Conservation (phyloP, 768 basidiomycete species). For the Trichaptum fuscoviolaceum region DNA sequence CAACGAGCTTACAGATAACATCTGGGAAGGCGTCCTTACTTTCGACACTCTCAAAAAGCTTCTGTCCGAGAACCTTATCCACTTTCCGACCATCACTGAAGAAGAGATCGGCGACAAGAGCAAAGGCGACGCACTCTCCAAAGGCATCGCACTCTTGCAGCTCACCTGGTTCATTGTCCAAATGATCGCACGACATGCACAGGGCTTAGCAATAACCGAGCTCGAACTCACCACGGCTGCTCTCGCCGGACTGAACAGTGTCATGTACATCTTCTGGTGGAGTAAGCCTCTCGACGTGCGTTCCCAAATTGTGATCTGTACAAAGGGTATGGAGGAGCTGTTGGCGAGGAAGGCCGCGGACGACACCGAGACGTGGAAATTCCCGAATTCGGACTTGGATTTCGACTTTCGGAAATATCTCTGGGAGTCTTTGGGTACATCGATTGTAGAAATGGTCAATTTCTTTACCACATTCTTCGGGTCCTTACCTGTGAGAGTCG, state of each 20-base stretch:
- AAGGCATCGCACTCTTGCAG: neutral
- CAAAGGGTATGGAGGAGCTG: no score
- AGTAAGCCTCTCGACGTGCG: constrained; percentile 8
- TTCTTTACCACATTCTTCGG: no score
- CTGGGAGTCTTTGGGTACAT: no score
- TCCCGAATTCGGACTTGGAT: no score
- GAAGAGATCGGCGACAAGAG: neutral
- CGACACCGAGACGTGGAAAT: no score
- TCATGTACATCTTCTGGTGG: constrained; percentile 10
- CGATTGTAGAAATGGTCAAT: no score
- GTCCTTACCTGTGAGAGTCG: no score
- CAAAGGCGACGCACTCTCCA: neutral
- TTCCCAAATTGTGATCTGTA: neutral
- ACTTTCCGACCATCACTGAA: neutral
- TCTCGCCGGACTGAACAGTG: neutral
- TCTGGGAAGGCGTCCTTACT: neutral
- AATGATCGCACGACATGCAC: neutral
- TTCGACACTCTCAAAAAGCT: neutral
- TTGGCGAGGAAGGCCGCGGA: no score
- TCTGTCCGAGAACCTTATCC: neutral
- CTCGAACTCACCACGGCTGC: neutral
- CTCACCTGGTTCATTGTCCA: neutral
- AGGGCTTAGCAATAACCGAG: neutral
- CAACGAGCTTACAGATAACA: neutral
- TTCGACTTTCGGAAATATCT: no score